These are phyloP conservation scores for Scutellaria baicalensis DNA, from an alignment of 257 asterid species.

Conservation along the genomic window DNA sequence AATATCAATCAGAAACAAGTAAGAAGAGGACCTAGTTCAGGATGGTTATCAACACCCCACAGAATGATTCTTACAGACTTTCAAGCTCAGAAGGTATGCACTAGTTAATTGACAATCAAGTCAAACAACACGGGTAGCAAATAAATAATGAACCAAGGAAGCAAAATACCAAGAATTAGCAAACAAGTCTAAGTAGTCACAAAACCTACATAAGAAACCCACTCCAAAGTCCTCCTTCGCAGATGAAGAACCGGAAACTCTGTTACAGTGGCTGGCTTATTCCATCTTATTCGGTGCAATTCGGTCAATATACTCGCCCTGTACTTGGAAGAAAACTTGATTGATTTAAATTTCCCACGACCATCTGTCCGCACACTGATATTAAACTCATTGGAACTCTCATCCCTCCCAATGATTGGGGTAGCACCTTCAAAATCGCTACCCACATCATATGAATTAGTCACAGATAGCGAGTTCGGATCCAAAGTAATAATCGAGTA, in stretches of 20 bases:
- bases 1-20: neutral
- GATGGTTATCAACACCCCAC: constrained; percentile 3
- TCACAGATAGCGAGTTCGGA: constrained; percentile 65
- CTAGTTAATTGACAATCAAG: neutral
- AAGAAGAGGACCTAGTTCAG: neutral
- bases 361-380: constrained; percentile 90
- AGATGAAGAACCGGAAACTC: constrained; percentile 85
- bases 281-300: constrained; percentile 84
- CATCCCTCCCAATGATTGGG: constrained; percentile 84
- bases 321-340: constrained; percentile 76
- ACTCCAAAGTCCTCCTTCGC: constrained; percentile 73
- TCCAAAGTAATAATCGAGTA: constrained; percentile 65
- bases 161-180: neutral
- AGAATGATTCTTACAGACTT: neutral
- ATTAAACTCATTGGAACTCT: constrained; percentile 66
- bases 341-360: constrained; percentile 75
- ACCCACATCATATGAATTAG: constrained; percentile 82
- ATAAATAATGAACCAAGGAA: neutral
- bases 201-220: constrained; percentile 79
- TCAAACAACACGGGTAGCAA: neutral
- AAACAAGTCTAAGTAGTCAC: neutral
- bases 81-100: neutral
- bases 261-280: constrained; percentile 49
- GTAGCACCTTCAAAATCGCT: constrained; percentile 84
- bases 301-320: constrained; percentile 87